Percentiles rank a stretch among this genome's conserved stretches.
phyloP scores from a whole-genome alignment of 2,329 filamentous ascomycete genomes.

The Epichloe sp. region DNA sequence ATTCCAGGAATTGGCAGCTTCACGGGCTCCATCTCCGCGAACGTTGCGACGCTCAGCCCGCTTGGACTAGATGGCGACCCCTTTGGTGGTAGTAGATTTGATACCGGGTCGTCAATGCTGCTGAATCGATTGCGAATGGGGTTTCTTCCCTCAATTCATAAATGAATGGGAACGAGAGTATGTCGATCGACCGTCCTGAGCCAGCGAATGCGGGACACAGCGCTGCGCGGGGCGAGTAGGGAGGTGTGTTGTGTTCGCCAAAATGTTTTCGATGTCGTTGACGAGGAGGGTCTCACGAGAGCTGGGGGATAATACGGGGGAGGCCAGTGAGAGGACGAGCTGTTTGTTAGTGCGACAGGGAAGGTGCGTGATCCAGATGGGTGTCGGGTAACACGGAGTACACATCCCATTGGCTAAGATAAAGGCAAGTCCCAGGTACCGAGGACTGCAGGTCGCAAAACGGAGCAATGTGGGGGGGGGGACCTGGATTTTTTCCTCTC shows the following conservation, averaged over 20 bases:
- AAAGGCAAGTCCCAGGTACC: too few relatives aligned
- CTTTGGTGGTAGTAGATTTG: not conserved
- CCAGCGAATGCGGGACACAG: not conserved
- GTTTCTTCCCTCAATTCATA: not conserved
- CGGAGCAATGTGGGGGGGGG: not conserved
- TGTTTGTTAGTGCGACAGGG: conserved; percentile 1
- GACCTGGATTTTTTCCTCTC: not conserved
- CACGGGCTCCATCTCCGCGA: conserved; percentile 28
- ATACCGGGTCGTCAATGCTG: not conserved
- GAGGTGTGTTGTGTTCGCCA: not conserved
- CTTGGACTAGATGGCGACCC: not conserved
- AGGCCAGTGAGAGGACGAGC: not conserved
- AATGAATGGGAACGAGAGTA: not conserved
- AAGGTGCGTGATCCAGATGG: not conserved
- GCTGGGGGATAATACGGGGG: not conserved
- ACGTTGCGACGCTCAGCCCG: conserved; percentile 9
- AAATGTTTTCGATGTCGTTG: conserved; percentile 1
- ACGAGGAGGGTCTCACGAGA: conserved; percentile 3
- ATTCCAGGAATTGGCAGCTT: conserved; percentile 13
- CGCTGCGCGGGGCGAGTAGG: not conserved
- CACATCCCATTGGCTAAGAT: too few relatives aligned
- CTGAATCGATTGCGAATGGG: not conserved
- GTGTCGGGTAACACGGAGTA: not conserved
- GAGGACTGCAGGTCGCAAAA: not conserved
- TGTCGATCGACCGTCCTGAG: not conserved